phyloP scores from a whole-genome alignment of 176 grass and related monocot genomes.

The Oryza longistaminata region DNA sequence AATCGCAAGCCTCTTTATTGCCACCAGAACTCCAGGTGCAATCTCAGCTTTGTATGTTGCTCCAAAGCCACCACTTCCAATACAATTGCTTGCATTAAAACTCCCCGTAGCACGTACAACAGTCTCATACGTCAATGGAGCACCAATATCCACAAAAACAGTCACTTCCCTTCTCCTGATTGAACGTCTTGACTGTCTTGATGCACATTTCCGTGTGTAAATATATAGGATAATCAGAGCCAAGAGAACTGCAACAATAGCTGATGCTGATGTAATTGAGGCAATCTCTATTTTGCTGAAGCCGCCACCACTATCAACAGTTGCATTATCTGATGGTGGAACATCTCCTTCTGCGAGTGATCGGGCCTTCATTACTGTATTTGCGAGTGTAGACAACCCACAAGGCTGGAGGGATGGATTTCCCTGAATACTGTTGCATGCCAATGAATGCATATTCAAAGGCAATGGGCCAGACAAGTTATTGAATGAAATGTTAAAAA shows the following conservation, averaged over 20 bases:
- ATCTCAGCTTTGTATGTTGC: conserved; percentile 98
- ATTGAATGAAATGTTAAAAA: conserved; percentile 83
- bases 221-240: conserved; percentile 79
- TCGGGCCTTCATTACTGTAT: conserved; percentile 34
- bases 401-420: conserved; percentile 65
- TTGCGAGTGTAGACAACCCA: conserved; percentile 36
- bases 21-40: conserved; percentile 81
- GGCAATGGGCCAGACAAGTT: conserved; percentile 66
- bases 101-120: conserved; percentile 72
- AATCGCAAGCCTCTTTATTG: conserved; percentile 89
- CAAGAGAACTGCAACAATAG: conserved; percentile 89
- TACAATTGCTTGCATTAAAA: conserved; percentile 94
- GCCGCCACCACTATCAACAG: conserved; percentile 19
- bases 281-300: conserved; percentile 97
- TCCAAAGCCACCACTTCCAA: conserved; percentile 93
- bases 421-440: conserved; percentile 55
- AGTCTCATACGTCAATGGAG: conserved; percentile 77
- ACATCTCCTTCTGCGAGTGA: conserved; percentile 27
- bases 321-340: conserved; percentile 41
- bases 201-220: conserved; percentile 79
- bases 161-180: conserved; percentile 69
- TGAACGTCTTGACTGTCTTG: conserved; percentile 51
- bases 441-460: conserved; percentile 49
- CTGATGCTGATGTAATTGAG: conserved; percentile 87
- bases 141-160: conserved; percentile 85